Conservation (phyloP, 2,329 filamentous ascomycete species). For the Taxawa tesnikishii region DNA sequence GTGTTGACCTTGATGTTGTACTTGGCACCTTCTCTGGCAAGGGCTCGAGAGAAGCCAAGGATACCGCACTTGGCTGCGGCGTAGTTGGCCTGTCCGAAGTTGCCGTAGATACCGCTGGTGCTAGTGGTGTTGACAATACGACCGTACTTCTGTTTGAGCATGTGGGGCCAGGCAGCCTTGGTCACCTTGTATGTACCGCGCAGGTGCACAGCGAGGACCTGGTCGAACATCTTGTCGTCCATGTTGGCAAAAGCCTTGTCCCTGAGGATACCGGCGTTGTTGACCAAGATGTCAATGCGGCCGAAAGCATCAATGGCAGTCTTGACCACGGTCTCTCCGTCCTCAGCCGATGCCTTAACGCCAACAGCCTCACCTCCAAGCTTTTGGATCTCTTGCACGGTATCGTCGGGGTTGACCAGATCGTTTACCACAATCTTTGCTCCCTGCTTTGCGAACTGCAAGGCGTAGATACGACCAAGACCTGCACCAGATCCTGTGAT, state of each 20-base stretch:
- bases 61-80: constrained; percentile 63
- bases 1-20: constrained; percentile 99
- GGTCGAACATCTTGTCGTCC: constrained; percentile 87
- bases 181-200: constrained; percentile 92
- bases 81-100: constrained; percentile 98
- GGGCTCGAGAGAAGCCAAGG: constrained; percentile 83
- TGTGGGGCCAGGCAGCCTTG: constrained; percentile 94
- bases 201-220: constrained; percentile 84
- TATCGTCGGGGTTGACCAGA: constrained; percentile 78
- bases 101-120: constrained; percentile 95
- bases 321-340: constrained; percentile 85
- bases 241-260: constrained; percentile 98
- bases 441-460: constrained; percentile 76
- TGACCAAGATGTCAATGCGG: constrained; percentile 87
- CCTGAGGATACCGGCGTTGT: constrained; percentile 94
- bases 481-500: constrained; percentile 82
- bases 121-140: constrained; percentile 94
- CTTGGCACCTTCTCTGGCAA: constrained; percentile 87
- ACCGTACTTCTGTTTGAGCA: constrained; percentile 98
- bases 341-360: constrained; percentile 86
- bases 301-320: constrained; percentile 87
- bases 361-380: constrained; percentile 79
- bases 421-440: constrained; percentile 91
- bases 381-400: constrained; percentile 87
- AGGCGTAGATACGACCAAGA: constrained; percentile 80